A percentile compares a stretch with the other conserved stretches of the same genome.
These are phyloP conservation scores for Serendipita sp. DNA, from an alignment of 768 basidiomycete genomes.

Conservation along the genomic window DNA sequence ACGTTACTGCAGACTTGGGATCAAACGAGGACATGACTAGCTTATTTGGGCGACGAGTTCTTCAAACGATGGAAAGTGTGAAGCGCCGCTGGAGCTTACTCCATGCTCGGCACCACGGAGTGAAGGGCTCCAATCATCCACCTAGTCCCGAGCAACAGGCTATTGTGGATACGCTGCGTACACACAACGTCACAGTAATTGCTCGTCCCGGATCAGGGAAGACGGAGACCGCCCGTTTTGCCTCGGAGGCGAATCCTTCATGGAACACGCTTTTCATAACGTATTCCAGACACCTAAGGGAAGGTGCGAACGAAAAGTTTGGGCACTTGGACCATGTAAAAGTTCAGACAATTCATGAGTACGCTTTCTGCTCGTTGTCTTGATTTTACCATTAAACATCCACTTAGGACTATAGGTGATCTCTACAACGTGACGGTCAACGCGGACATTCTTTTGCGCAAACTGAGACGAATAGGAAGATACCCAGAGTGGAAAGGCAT, in stretches of 20 bases:
- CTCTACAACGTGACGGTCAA: neutral
- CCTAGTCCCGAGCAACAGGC: too few relatives aligned
- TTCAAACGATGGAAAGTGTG: too few relatives aligned
- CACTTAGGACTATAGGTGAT: neutral
- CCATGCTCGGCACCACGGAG: too few relatives aligned
- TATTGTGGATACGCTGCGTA: neutral
- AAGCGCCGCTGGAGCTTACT: too few relatives aligned
- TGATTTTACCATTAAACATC: neutral
- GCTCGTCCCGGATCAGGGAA: slow-evolving; percentile 3
- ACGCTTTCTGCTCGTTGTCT: neutral
- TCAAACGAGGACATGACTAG: too few relatives aligned
- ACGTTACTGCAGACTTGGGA: too few relatives aligned
- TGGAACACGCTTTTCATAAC: neutral
- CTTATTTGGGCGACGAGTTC: too few relatives aligned
- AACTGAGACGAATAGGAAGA: neutral
- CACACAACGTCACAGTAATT: neutral
- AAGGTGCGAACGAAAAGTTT: neutral
- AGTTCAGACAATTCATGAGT: neutral
- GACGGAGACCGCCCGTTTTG: neutral
- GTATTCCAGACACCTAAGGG: neutral
- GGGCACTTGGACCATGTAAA: neutral
- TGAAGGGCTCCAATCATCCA: too few relatives aligned
- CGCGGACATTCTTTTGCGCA: neutral
- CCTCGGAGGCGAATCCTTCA: neutral
- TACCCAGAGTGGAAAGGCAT: neutral